Evolutionary conservation across 129 eudicot species (phyloP).

Genomic region (Heracleum sosnowskyi): DNA sequence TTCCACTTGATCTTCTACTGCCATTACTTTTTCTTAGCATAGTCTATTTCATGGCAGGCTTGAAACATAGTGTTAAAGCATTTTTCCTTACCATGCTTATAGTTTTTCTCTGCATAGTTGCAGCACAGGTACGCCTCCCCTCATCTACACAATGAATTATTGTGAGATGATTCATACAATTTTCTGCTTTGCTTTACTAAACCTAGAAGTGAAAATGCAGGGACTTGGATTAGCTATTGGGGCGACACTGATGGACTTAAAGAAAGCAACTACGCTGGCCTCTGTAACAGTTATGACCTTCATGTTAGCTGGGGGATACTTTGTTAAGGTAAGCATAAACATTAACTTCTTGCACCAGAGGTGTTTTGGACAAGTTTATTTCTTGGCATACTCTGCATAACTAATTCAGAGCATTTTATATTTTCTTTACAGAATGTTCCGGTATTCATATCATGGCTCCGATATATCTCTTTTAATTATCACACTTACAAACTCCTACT

Average conservation of each 20-base stretch:
- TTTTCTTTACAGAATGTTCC: constrained; percentile 65
- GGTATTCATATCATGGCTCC: constrained; percentile 78
- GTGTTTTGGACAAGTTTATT: neutral
- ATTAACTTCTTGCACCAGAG: neutral
- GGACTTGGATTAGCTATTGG: constrained; percentile 84
- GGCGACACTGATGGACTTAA: constrained; percentile 72
- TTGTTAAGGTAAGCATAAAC: constrained; percentile 50
- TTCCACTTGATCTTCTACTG: constrained; percentile 76
- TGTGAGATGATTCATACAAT: neutral
- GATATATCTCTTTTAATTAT: constrained; percentile 86
- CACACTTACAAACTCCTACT: constrained; percentile 93
- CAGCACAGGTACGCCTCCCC: constrained; percentile 67
- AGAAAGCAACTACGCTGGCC: constrained; percentile 76
- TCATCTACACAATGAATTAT: neutral
- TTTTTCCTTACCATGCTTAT: constrained; percentile 71
- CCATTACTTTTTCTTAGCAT: constrained; percentile 74
- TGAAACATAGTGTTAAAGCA: constrained; percentile 41
- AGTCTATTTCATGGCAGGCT: constrained; percentile 92
- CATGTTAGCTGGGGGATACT: constrained; percentile 91
- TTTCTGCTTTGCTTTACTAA: neutral
- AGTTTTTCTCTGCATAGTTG: constrained; percentile 79
- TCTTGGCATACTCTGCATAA: neutral
- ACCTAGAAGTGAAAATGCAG: constrained; percentile 28
- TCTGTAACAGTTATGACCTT: constrained; percentile 90
- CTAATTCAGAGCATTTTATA: neutral